Evolutionary conservation across 2,329 filamentous ascomycete genomes (phyloP).

Genomic region (Alternaria panax): DNA sequence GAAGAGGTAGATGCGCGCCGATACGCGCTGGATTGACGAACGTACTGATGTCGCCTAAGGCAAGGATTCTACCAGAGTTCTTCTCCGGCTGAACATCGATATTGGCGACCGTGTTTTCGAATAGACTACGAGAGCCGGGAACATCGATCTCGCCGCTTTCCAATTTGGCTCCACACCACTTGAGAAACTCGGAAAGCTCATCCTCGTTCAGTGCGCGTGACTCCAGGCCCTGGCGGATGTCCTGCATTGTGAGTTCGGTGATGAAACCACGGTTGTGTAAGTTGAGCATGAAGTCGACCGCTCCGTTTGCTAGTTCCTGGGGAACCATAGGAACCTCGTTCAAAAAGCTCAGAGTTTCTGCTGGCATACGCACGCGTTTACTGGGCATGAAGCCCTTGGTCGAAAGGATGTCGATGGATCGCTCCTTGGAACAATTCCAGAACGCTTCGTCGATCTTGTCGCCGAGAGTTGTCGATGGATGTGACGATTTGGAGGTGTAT

Average conservation of each 20-base stretch:
- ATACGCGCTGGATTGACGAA: conserved; percentile 82
- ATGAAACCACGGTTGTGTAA: conserved; percentile 85
- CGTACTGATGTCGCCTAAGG: conserved; percentile 75
- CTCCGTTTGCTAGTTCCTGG: conserved; percentile 72
- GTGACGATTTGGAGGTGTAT: conserved; percentile 88
- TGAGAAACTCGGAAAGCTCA: conserved; percentile 83
- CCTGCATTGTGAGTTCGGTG: conserved; percentile 83
- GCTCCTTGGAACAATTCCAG: conserved; percentile 85
- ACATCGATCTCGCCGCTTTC: conserved; percentile 75
- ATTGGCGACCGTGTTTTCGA: conserved; percentile 81
- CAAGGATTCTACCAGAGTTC: conserved; percentile 73
- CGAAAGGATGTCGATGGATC: conserved; percentile 83
- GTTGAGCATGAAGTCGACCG: conserved; percentile 77
- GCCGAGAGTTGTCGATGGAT: conserved; percentile 82
- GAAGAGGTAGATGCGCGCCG: conserved; percentile 80
- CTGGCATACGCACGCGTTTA: conserved; percentile 78
- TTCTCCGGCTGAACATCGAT: conserved; percentile 60
- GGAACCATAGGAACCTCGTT: conserved; percentile 88
- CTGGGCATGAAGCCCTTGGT: conserved; percentile 87
- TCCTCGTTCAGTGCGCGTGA: conserved; percentile 78
- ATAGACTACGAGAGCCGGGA: conserved; percentile 70
- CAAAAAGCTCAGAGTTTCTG: conserved; percentile 76
- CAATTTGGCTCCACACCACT: conserved; percentile 80
- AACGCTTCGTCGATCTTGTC: conserved; percentile 93
- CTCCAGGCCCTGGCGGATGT: conserved; percentile 84